Base-by-base conservation (phyloP, 2,329 filamentous ascomycete genomes). In the Ophiognomonia clavigignenti-juglandacearum region DNA sequence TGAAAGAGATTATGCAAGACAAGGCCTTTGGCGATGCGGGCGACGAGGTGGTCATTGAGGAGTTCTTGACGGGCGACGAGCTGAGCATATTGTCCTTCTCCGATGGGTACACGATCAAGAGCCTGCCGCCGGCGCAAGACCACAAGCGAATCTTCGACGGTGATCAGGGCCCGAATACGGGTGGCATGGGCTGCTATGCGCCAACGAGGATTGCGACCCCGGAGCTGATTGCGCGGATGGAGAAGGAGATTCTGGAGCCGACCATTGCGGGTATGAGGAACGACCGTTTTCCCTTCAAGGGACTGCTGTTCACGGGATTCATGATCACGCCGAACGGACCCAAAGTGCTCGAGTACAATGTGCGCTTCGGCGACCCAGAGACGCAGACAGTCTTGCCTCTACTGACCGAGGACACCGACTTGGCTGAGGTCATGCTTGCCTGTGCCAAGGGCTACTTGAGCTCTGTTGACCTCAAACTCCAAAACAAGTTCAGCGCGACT, bases 131-230 rank as follows among this genome's bases (percentile, higher is more conserved):
- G 1, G 92, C 92, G 2, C 93, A 98, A 66, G 93, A 97, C 65
- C 93, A 98, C 74, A 97, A 98, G 77, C 82, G 90, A 53, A 90
- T 95, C 54, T 87, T 86, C 44, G 93, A 98, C 60, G 88, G 87
- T 45, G 92, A 97, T 62, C 77, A 80, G 41, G 93, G 93, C 2
- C 88, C 90, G 31, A 97, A 97, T 70, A 97, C 93, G 2, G 93
- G 92, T 50, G 93, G 93, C 34, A 97, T 97, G 93, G 93, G 93
- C 43, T 96, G 90, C 63, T 97, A 97, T 66, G 90, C 91, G 14
- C 88, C 88, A n/a, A 95, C 91, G 2, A 86, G 81, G 54, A 84
- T 91, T 58, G 83, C 85, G 24, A 86, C 85, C 0, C 78, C 82
- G 43, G 80, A 85, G 52, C 74, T 95, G n/a, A 77, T 93, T 16